phyloP scores from a whole-genome alignment of 2,329 filamentous ascomycete genomes.

The Coniochaeta sp. region DNA sequence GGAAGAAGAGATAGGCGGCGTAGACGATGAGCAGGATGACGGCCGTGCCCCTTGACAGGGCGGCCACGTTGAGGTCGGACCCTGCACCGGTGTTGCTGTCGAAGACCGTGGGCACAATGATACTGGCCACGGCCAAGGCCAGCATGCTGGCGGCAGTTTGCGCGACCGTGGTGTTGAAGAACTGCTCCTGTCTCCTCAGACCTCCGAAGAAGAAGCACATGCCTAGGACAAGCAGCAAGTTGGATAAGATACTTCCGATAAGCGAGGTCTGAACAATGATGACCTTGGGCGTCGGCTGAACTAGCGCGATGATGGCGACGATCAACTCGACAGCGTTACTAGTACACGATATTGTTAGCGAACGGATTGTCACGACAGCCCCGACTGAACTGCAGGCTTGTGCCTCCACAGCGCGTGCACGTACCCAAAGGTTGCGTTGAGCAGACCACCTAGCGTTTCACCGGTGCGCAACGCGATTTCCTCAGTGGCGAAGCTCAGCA shows the following conservation, averaged over 20 bases:
- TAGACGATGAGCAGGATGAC: slow-evolving; percentile 83
- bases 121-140: slow-evolving; percentile 67
- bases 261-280: slow-evolving; percentile 88
- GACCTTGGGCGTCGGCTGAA: slow-evolving; percentile 54
- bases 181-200: slow-evolving; percentile 69
- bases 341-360: background rate
- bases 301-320: slow-evolving; percentile 76
- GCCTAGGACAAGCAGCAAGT: slow-evolving; percentile 79
- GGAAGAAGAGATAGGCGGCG: slow-evolving; percentile 77
- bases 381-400: background rate
- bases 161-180: slow-evolving; percentile 87
- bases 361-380: background rate
- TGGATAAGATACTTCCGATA: slow-evolving; percentile 86
- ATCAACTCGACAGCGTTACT: slow-evolving; percentile 85
- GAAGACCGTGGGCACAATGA: slow-evolving; percentile 90
- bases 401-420: slow-evolving; percentile 11
- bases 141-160: slow-evolving; percentile 81
- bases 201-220: slow-evolving; percentile 92
- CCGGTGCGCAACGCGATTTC: slow-evolving; percentile 77
- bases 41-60: slow-evolving; percentile 63
- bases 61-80: slow-evolving; percentile 40
- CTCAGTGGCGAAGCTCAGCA: slow-evolving; percentile 84
- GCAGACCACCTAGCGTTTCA: slow-evolving; percentile 77
- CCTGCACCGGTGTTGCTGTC: slow-evolving; percentile 39
- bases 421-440: slow-evolving; percentile 85